These are phyloP conservation scores for Colletotrichum graminicola DNA, from an alignment of 2,329 filamentous ascomycete species.

Conservation along the genomic window DNA sequence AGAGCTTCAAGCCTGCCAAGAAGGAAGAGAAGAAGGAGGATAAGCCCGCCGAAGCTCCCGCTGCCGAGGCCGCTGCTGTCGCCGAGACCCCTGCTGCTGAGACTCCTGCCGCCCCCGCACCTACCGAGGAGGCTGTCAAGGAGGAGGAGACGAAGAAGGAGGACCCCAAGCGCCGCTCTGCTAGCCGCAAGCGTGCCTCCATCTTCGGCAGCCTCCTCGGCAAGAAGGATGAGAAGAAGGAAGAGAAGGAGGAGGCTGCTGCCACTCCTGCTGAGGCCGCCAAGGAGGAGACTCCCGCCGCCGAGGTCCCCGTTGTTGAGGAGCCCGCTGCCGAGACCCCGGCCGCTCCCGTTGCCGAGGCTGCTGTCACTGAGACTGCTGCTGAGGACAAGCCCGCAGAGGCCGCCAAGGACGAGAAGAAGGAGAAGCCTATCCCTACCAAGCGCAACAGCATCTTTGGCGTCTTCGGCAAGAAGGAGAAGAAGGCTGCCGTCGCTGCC, in stretches of 20 bases:
- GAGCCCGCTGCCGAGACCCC: constrained; percentile 52
- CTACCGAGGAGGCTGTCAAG: constrained; percentile 53
- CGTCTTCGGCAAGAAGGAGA: constrained; percentile 67
- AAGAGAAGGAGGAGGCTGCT: constrained; percentile 56
- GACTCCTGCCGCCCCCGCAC: constrained; percentile 47
- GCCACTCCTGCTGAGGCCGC: constrained; percentile 50
- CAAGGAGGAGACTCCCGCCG: constrained; percentile 47
- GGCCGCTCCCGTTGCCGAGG: constrained; percentile 48
- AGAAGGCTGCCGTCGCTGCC: constrained; percentile 68
- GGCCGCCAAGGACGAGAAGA: constrained; percentile 51
- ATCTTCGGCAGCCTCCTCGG: constrained; percentile 71
- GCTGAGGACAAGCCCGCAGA: constrained; percentile 47
- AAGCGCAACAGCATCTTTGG: constrained; percentile 72
- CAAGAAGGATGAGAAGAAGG: constrained; percentile 63
- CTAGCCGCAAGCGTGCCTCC: constrained; percentile 74
- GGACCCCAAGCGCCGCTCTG: constrained; percentile 72
- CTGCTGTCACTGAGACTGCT: constrained; percentile 44
- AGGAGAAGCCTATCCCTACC: constrained; percentile 59
- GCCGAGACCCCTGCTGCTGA: constrained; percentile 48
- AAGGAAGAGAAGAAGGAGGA: constrained; percentile 60
- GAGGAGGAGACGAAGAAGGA: constrained; percentile 64
- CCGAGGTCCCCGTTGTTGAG: constrained; percentile 52
- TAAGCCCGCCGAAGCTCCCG: constrained; percentile 56
- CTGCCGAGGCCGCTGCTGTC: constrained; percentile 50
- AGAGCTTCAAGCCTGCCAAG: constrained; percentile 71